These are phyloP conservation scores for Paraurostyla sp. DNA, from an alignment of 73 alveolate genomes.

Conservation along the genomic window DNA sequence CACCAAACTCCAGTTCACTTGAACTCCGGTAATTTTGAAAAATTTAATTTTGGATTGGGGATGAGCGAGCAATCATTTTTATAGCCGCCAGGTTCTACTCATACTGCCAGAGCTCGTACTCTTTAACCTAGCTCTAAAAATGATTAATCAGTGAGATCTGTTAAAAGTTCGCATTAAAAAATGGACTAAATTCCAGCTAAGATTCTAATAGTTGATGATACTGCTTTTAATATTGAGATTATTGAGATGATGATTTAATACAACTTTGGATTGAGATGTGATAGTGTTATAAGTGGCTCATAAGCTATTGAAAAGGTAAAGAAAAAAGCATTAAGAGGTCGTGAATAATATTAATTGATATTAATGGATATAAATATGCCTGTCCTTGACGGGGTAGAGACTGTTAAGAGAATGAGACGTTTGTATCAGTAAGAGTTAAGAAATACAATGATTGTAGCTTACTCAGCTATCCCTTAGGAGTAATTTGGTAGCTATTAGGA, in stretches of 20 bases:
- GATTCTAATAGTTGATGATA: not conserved
- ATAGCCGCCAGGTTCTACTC: too few species aligned
- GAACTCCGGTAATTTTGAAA: too few species aligned
- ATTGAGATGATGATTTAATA: not conserved
- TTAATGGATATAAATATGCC: constrained; percentile 6
- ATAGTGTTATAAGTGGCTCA: not conserved
- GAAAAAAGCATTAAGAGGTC: not conserved
- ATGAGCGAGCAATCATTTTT: too few species aligned
- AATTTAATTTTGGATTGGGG: too few species aligned
- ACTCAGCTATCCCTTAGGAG: not conserved
- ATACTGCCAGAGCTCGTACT: too few species aligned
- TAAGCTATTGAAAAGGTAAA: not conserved
- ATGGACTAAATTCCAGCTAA: not conserved
- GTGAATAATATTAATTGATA: not conserved
- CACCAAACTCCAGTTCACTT: too few species aligned
- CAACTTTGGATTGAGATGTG: not conserved
- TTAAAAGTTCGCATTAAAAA: not conserved
- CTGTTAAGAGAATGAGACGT: not conserved
- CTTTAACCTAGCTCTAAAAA: not conserved
- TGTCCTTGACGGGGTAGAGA: not conserved
- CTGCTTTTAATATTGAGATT: not conserved
- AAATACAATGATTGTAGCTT: not conserved
- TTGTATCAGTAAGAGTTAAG: not conserved
- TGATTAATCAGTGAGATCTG: not conserved
- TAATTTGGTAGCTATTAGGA: not conserved